Percentiles rank a stretch among this genome's conserved stretches.
phyloP scores from a whole-genome alignment of 192 early-diverging fungal species.

The Backusella psychrophila region DNA sequence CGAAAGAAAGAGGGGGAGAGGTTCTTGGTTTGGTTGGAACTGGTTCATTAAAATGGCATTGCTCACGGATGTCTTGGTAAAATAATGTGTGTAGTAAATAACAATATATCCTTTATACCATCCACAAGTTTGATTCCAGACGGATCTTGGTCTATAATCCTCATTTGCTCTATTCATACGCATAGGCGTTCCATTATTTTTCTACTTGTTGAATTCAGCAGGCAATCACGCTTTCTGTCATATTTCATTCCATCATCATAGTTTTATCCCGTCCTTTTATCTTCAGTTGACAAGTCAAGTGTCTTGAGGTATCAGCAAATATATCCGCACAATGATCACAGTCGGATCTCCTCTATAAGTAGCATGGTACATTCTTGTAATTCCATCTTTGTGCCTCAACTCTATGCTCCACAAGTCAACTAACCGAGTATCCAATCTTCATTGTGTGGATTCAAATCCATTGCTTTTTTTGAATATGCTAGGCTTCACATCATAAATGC shows the following conservation, averaged over 20 bases:
- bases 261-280: background rate
- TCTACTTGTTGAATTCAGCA: constrained; percentile 30
- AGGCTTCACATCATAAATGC: constrained; percentile 48
- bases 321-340: constrained; percentile 49
- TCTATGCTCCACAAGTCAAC: constrained; percentile 43
- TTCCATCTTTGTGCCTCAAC: constrained; percentile 40
- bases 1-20: background rate
- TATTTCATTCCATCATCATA: constrained; percentile 29
- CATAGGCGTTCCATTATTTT: constrained; percentile 15
- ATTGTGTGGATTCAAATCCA: constrained; percentile 44
- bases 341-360: constrained; percentile 17
- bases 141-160: constrained; percentile 44
- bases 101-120: constrained; percentile 41
- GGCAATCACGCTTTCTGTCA: constrained; percentile 20
- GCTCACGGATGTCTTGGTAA: constrained; percentile 34
- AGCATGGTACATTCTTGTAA: constrained; percentile 51
- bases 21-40: constrained; percentile 16
- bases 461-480: constrained; percentile 53
- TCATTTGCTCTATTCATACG: background rate
- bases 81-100: constrained; percentile 41
- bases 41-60: constrained; percentile 23
- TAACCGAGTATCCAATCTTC: constrained; percentile 42
- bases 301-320: constrained; percentile 41
- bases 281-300: background rate
- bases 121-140: constrained; percentile 51